A percentile compares a stretch with the other conserved stretches of the same genome.
phyloP scores from a whole-genome alignment of 2,329 filamentous ascomycete genomes.

The Albophoma yamanashiensis region DNA sequence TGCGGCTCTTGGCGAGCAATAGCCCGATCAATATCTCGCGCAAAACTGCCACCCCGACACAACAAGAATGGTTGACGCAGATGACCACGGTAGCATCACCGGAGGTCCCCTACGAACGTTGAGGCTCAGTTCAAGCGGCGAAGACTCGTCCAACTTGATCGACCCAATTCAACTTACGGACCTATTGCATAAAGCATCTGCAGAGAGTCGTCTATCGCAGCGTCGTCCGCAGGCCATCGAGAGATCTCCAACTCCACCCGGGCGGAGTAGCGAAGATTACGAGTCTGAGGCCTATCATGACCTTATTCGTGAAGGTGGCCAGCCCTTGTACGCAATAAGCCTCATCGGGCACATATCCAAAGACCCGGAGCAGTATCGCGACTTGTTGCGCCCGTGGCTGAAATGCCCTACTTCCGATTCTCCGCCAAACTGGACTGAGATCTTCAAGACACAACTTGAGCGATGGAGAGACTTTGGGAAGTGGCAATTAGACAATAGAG shows the following conservation, averaged over 20 bases:
- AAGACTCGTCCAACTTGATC: not conserved
- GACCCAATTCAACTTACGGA: not conserved
- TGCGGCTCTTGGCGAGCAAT: no score
- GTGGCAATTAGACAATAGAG: not conserved
- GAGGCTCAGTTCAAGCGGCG: not conserved
- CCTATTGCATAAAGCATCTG: not conserved
- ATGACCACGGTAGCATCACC: no score
- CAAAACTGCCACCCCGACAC: no score
- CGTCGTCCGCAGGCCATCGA: not conserved
- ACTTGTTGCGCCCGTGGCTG: not conserved
- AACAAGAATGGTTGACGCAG: no score
- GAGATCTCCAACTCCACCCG: not conserved
- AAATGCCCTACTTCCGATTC: not conserved
- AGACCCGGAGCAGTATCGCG: not conserved
- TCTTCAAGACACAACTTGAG: not conserved
- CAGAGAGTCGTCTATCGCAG: not conserved
- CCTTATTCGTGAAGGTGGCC: not conserved
- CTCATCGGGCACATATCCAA: not conserved
- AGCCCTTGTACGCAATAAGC: not conserved
- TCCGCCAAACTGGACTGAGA: not conserved
- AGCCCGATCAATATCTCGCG: no score
- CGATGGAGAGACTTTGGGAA: not conserved
- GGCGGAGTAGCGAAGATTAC: not conserved
- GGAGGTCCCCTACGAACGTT: no score
- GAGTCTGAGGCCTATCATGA: not conserved